Evolutionary conservation across 2,329 filamentous ascomycete species (phyloP), one percentile per base, ranked within the genome.

Genomic region (Xylaria sp.): DNA sequence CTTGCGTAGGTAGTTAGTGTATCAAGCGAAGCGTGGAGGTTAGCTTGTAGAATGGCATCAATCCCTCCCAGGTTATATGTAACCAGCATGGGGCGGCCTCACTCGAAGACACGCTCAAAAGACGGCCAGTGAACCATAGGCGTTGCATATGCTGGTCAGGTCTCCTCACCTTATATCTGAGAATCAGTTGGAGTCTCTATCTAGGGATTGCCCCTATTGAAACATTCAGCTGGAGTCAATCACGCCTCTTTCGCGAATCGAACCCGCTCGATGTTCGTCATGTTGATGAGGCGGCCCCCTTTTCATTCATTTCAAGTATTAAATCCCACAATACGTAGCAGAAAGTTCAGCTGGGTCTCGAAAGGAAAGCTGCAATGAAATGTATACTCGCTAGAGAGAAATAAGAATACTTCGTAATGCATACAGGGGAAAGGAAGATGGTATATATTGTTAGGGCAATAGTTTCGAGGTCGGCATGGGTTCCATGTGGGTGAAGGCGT

Each of bases 401-500:
- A 37, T 7, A 0, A 32, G 18, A 41, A 23, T 9, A 3, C 2
- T 5, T 1, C 5, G 13, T 20, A 10, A 37, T 18, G 57, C 62
- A 23, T 69, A 69, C 63, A 37, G 1, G 7, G 87, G 80, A 0
- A 86, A 84, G 81, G 77, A 2, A 91, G 81, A 65, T 87, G 88
- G 76, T 87, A 91, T 0, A 86, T 82, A 76, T 91, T 89, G 10
- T 89, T 89, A 0, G 89, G 0, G 90, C 88, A 44, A 91, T 85
- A 73, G 91, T 89, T 41, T 85, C 81, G 6, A 91, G 78, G 1
- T 72, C 77, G 1, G 83, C 82, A 15, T 80, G 85, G 54, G 77
- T 78, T 84, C 84, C 57, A 91, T 88, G 76, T 91, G 87, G 2
- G 82, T 76, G 64, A 90, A 86, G n/a, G 85, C 83, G 1, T 80